Percentiles rank a stretch among this genome's conserved stretches.
Evolutionary conservation across 192 early-diverging fungal species (phyloP).

Genomic region (Mortierella antarctica): DNA sequence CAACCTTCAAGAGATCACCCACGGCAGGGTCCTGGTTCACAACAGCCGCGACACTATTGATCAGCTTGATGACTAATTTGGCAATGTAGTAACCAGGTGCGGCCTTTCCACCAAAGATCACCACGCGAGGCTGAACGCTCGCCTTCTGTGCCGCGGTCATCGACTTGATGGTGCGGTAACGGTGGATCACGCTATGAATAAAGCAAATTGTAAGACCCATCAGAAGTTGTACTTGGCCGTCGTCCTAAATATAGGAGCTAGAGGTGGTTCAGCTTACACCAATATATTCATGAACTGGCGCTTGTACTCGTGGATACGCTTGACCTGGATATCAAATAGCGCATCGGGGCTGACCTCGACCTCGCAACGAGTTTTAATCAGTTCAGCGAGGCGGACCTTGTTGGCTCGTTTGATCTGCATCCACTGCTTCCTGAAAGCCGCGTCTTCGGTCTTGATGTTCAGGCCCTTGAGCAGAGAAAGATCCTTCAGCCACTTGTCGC

Average conservation of each 20-base stretch:
- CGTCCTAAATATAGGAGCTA: neutral
- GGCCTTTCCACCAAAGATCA: constrained; percentile 97
- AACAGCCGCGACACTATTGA: constrained; percentile 91
- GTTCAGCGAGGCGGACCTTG: constrained; percentile 90
- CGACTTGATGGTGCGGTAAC: constrained; percentile 87
- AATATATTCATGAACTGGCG: constrained; percentile 99
- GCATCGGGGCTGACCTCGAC: constrained; percentile 87
- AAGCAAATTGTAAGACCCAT: neutral
- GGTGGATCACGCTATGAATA: constrained; percentile 84
- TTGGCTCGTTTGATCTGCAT: constrained; percentile 90
- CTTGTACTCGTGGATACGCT: constrained; percentile 99
- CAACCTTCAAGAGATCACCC: constrained; percentile 89
- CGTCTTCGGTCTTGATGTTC: constrained; percentile 70
- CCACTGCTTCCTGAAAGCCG: constrained; percentile 85
- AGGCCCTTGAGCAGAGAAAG: constrained; percentile 75
- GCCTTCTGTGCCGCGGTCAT: constrained; percentile 75
- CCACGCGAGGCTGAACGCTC: constrained; percentile 83
- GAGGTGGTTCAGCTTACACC: constrained; percentile 48
- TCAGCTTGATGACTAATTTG: constrained; percentile 98
- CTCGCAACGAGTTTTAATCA: constrained; percentile 77
- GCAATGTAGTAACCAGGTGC: constrained; percentile 99
- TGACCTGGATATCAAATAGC: constrained; percentile 97
- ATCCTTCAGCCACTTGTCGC: constrained; percentile 81
- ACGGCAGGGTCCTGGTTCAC: constrained; percentile 90
- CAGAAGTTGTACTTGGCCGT: neutral